These are phyloP conservation scores for Penicillium sp. DNA, from an alignment of 2,329 filamentous ascomycete species.

Conservation along the genomic window DNA sequence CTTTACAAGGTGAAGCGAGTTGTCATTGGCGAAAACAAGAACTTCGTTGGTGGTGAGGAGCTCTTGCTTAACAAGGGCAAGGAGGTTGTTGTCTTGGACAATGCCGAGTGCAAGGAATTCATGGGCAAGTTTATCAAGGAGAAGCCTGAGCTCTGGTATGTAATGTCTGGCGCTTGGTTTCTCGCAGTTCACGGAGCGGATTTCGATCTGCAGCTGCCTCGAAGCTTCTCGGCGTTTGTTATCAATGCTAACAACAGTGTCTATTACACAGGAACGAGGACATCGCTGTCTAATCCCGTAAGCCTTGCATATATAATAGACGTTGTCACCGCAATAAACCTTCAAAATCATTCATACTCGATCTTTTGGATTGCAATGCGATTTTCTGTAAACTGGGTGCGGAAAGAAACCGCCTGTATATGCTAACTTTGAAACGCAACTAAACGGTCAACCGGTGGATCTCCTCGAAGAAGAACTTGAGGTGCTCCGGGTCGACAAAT, in stretches of 20 bases:
- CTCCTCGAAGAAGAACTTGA: slow-evolving; percentile 92
- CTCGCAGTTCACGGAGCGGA: neutral
- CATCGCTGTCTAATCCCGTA: slow-evolving; percentile 48
- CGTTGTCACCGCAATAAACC: slow-evolving; percentile 5
- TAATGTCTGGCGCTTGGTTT: slow-evolving; percentile 16
- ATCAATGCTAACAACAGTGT: slow-evolving; percentile 14
- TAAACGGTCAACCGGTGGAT: slow-evolving; percentile 60
- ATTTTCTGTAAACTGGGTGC: slow-evolving; percentile 8
- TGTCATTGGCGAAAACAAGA: slow-evolving; percentile 74
- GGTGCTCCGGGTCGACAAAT: slow-evolving; percentile 85
- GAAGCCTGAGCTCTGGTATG: slow-evolving; percentile 68
- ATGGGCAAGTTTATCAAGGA: slow-evolving; percentile 70
- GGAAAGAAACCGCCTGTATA: slow-evolving; percentile 8
- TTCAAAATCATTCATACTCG: slow-evolving; percentile 3
- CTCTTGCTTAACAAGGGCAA: slow-evolving; percentile 65
- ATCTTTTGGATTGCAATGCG: slow-evolving; percentile 11
- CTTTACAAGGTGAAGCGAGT: slow-evolving; percentile 71
- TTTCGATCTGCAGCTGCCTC: neutral
- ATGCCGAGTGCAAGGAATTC: slow-evolving; percentile 60
- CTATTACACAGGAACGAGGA: slow-evolving; percentile 53
- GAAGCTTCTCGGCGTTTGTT: slow-evolving; percentile 2
- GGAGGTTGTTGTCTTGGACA: slow-evolving; percentile 68
- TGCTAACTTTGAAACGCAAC: slow-evolving; percentile 2
- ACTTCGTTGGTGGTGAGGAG: slow-evolving; percentile 68
- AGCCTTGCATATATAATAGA: slow-evolving; percentile 12